A percentile compares a stretch with the other conserved stretches of the same genome.
Evolutionary conservation across 23 red algal genomes (phyloP).

Genomic region (Gracilaria gracilis): DNA sequence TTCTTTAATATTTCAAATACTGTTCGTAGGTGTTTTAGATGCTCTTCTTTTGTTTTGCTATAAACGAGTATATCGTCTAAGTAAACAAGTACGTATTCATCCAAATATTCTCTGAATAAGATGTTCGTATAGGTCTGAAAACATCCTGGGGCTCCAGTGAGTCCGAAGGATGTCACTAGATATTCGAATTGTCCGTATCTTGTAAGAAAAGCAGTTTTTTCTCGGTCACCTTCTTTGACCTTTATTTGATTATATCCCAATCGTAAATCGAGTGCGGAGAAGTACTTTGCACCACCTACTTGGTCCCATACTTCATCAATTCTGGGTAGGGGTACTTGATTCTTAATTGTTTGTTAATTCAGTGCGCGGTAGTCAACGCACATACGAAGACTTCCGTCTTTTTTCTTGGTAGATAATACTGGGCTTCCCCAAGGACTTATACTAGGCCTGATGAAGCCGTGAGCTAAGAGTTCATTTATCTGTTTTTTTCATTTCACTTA

Average conservation of each 20-base stretch:
- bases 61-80: slow-evolving; percentile 59
- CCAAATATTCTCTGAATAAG: slow-evolving; percentile 28
- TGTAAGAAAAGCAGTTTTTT: slow-evolving; percentile 51
- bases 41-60: slow-evolving; percentile 47
- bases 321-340: slow-evolving; percentile 27
- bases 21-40: slow-evolving; percentile 24
- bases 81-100: slow-evolving; percentile 42
- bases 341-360: slow-evolving; percentile 53
- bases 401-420: slow-evolving; percentile 29
- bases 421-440: slow-evolving; percentile 58
- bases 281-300: slow-evolving; percentile 38
- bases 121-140: slow-evolving; percentile 48
- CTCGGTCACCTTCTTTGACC: slow-evolving; percentile 19
- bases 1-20: slow-evolving; percentile 43
- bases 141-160: slow-evolving; percentile 34
- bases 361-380: slow-evolving; percentile 51
- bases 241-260: slow-evolving; percentile 52
- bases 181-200: slow-evolving; percentile 61
- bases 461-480: neutral
- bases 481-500: slow-evolving; percentile 31
- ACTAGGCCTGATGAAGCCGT: slow-evolving; percentile 9
- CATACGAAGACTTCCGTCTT: slow-evolving; percentile 14
- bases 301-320: slow-evolving; percentile 69
- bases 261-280: slow-evolving; percentile 51
- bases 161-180: slow-evolving; percentile 41